These are phyloP conservation scores for Suhomyces anneliseae DNA, from an alignment of 1,139 yeast species.

Conservation along the genomic window DNA sequence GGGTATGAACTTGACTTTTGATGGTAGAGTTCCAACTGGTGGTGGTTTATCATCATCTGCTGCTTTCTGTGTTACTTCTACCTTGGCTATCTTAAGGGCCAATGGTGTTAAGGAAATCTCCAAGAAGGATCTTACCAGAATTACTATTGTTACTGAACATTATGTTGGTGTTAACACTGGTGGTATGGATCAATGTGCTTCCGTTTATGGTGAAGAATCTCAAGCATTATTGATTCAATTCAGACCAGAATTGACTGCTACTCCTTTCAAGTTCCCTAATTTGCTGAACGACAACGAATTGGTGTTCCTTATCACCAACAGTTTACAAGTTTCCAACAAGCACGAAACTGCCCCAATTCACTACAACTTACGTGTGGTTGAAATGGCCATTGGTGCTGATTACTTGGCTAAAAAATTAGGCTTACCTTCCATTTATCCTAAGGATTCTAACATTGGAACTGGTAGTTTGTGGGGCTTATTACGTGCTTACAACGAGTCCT, in stretches of 20 bases:
- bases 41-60: constrained; percentile 74
- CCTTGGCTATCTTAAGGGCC: constrained; percentile 57
- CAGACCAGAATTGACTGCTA: constrained; percentile 57
- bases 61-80: constrained; percentile 68
- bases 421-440: constrained; percentile 33
- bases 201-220: constrained; percentile 62
- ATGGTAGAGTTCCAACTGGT: constrained; percentile 73
- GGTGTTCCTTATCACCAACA: constrained; percentile 62
- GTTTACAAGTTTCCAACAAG: constrained; percentile 63
- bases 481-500: constrained; percentile 47
- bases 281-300: constrained; percentile 35
- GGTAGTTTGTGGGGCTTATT: constrained; percentile 70
- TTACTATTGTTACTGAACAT: constrained; percentile 70
- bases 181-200: constrained; percentile 79
- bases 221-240: constrained; percentile 65
- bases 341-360: constrained; percentile 69
- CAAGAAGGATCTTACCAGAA: constrained; percentile 55
- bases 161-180: constrained; percentile 75
- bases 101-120: constrained; percentile 47
- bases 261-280: constrained; percentile 57
- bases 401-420: constrained; percentile 51
- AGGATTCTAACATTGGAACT: constrained; percentile 56
- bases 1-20: constrained; percentile 56
- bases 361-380: constrained; percentile 71
- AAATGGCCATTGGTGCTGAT: constrained; percentile 64